Percentiles rank a stretch among this genome's conserved stretches.
phyloP scores from a whole-genome alignment of 2,329 filamentous ascomycete species.

The Beauveria pseudobassiana region DNA sequence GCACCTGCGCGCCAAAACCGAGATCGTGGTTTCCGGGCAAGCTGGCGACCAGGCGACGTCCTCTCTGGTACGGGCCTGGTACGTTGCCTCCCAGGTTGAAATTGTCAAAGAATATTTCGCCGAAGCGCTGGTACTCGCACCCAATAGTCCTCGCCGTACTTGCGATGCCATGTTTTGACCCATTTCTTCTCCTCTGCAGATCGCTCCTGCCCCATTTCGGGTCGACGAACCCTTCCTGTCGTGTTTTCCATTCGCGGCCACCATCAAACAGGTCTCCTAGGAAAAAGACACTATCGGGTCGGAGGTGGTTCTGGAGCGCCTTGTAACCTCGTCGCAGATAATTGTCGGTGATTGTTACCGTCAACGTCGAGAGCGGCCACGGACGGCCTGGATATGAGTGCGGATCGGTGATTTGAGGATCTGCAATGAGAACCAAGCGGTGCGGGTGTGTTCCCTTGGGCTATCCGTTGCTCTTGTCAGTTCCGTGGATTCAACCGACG shows the following conservation, averaged over 20 bases:
- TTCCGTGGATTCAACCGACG: not conserved
- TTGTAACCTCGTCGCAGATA: constrained; percentile 79
- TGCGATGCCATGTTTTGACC: constrained; percentile 60
- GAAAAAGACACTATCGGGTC: constrained; percentile 86
- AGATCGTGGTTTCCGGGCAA: constrained; percentile 93
- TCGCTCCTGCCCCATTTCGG: constrained; percentile 48
- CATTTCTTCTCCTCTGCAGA: constrained; percentile 45
- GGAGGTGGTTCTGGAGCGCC: constrained; percentile 65
- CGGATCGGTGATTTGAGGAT: constrained; percentile 87
- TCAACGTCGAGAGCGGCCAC: constrained; percentile 49
- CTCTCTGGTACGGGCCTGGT: constrained; percentile 52
- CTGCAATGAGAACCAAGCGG: constrained; percentile 75
- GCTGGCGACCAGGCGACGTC: constrained; percentile 73
- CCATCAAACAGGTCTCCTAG: constrained; percentile 94
- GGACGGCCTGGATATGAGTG: constrained; percentile 86
- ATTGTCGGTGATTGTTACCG: constrained; percentile 66
- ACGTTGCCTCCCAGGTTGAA: constrained; percentile 52
- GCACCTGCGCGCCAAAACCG: constrained; percentile 81
- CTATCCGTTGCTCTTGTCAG: constrained; percentile 38
- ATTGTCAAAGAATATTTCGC: constrained; percentile 71
- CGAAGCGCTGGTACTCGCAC: constrained; percentile 78
- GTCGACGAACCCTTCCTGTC: constrained; percentile 50
- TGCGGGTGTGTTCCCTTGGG: constrained; percentile 72
- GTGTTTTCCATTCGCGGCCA: constrained; percentile 86
- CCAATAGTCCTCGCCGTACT: constrained; percentile 81